These are phyloP conservation scores for Citrullus amarus DNA, from an alignment of 306 rosid species.

Conservation along the genomic window DNA sequence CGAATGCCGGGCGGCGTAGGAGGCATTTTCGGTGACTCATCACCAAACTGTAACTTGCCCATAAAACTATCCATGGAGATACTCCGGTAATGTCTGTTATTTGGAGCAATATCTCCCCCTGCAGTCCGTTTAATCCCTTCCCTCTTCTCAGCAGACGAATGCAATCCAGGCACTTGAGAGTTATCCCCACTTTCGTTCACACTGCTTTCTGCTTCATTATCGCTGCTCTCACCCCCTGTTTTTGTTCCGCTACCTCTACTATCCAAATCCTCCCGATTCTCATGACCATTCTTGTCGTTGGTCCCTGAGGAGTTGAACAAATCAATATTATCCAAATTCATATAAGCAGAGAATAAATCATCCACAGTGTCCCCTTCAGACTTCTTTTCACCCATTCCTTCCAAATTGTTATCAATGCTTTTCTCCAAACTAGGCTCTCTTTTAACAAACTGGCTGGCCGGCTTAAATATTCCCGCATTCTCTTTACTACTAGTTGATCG, in stretches of 20 bases:
- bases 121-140: constrained; percentile 77
- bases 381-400: constrained; percentile 78
- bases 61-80: constrained; percentile 91
- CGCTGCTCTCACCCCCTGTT: constrained; percentile 86
- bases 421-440: constrained; percentile 46
- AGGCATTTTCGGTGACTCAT: constrained; percentile 53
- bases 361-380: constrained; percentile 84
- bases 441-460: constrained; percentile 46
- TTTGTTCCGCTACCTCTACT: constrained; percentile 87
- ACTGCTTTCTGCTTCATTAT: constrained; percentile 84
- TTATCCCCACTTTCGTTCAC: constrained; percentile 54
- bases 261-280: constrained; percentile 88
- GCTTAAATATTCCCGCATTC: constrained; percentile 21
- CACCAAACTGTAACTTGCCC: constrained; percentile 63
- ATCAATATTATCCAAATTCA: constrained; percentile 81
- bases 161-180: constrained; percentile 28
- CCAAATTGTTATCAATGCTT: constrained; percentile 30
- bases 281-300: constrained; percentile 54
- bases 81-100: constrained; percentile 65
- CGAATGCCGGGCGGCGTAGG: constrained; percentile 52
- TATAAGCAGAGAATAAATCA: constrained; percentile 80
- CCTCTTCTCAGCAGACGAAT: constrained; percentile 42
- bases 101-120: constrained; percentile 58
- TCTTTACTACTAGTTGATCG: constrained; percentile 28
- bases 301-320: constrained; percentile 56